phyloP scores from a whole-genome alignment of 352 stramenopile species.

The Phytophthora sojae region DNA sequence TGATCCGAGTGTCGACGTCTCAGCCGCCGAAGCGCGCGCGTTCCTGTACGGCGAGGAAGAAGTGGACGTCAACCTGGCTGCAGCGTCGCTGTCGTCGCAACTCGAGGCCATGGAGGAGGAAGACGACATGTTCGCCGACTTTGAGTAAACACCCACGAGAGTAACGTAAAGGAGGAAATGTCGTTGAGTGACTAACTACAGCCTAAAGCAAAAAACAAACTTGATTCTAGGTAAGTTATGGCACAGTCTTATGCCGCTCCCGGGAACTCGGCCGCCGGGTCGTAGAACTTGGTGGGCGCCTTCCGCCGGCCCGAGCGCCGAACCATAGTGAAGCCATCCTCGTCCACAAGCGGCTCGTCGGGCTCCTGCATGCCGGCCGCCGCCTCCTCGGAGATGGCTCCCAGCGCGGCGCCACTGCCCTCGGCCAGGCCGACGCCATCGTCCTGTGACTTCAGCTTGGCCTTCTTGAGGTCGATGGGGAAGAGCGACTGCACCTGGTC shows the following conservation, averaged over 20 bases:
- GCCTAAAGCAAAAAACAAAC: constrained; percentile 18
- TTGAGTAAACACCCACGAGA: constrained; percentile 55
- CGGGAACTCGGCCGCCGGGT: constrained; percentile 78
- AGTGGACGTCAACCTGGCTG: constrained; percentile 51
- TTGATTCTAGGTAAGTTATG: constrained; percentile 31
- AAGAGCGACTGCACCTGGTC: constrained; percentile 78
- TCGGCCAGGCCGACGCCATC: constrained; percentile 38
- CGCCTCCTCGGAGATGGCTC: constrained; percentile 45
- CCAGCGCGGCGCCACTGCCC: constrained; percentile 19
- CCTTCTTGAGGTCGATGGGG: constrained; percentile 82
- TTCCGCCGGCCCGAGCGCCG: constrained; percentile 77
- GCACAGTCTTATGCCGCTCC: constrained; percentile 66
- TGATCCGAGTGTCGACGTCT: constrained; percentile 64
- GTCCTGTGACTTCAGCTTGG: constrained; percentile 63
- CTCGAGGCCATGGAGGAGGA: constrained; percentile 72
- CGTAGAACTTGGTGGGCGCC: constrained; percentile 74
- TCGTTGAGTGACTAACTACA: constrained; percentile 2
- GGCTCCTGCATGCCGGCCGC: constrained; percentile 25
- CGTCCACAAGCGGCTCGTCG: constrained; percentile 52
- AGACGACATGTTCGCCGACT: constrained; percentile 86
- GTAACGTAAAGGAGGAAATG: constrained; percentile 10
- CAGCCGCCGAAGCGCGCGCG: constrained; percentile 49
- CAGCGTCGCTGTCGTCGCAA: constrained; percentile 66
- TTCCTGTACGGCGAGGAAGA: constrained; percentile 77
- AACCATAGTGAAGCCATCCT: constrained; percentile 80